Evolutionary conservation across 192 early-diverging fungal genomes (phyloP).

Genomic region (Gorgonomyces haynaldii): DNA sequence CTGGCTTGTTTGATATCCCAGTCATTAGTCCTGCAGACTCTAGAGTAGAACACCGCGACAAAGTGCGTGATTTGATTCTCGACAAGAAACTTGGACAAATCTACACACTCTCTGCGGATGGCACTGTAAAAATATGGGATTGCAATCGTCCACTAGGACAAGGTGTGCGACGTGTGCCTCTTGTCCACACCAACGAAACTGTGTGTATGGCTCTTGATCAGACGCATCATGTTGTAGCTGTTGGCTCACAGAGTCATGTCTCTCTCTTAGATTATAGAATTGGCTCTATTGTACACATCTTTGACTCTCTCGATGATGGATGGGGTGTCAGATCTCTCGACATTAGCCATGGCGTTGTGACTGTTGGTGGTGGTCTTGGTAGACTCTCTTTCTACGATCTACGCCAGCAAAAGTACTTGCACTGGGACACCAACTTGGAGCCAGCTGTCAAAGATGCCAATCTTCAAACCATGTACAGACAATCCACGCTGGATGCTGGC

Average conservation of each 20-base stretch:
- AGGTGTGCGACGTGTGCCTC: background rate
- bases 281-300: slow-evolving; percentile 24
- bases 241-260: slow-evolving; percentile 32
- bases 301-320: slow-evolving; percentile 50
- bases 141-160: slow-evolving; percentile 3
- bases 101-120: slow-evolving; percentile 47
- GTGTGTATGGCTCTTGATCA: slow-evolving; percentile 14
- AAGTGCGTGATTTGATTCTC: slow-evolving; percentile 47
- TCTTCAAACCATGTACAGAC: slow-evolving; percentile 4
- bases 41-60: slow-evolving; percentile 21
- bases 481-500: slow-evolving; percentile 23
- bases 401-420: slow-evolving; percentile 38
- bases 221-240: slow-evolving; percentile 14
- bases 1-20: slow-evolving; percentile 9
- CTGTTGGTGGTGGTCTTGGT: slow-evolving; percentile 53
- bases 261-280: slow-evolving; percentile 30
- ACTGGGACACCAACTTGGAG: slow-evolving; percentile 17
- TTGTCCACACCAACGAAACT: slow-evolving; percentile 18
- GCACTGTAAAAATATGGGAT: slow-evolving; percentile 57
- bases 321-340: slow-evolving; percentile 56
- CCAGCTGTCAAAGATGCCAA: slow-evolving; percentile 7
- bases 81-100: slow-evolving; percentile 20
- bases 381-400: slow-evolving; percentile 55
- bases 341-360: slow-evolving; percentile 32
- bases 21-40: slow-evolving; percentile 12